Conservation (phyloP, 2,329 filamentous ascomycete genomes). For the Mollisia scopiformis region DNA sequence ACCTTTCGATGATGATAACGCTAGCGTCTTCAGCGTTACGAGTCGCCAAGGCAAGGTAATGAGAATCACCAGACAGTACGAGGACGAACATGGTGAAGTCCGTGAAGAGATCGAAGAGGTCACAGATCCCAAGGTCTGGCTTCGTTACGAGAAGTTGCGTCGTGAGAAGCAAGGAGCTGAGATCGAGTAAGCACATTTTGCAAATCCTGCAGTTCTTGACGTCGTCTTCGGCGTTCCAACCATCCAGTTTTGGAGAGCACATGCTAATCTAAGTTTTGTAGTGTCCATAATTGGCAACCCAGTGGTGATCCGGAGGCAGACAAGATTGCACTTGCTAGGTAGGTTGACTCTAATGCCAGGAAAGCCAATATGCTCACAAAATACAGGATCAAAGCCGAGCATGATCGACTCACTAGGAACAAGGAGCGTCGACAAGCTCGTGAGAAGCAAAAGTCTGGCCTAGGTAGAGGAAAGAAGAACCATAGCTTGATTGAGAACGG, state of each 20-base stretch:
- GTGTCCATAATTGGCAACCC: conserved; percentile 61
- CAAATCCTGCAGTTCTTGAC: conserved; percentile 38
- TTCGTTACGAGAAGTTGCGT: conserved; percentile 82
- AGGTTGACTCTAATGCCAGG: not conserved
- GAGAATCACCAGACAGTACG: conserved; percentile 72
- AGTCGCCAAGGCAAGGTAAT: conserved; percentile 70
- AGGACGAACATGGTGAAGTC: conserved; percentile 66
- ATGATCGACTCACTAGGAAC: conserved; percentile 82
- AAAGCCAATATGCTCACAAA: conserved; percentile 14
- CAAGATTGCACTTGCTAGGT: conserved; percentile 32
- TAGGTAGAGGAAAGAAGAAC: conserved; percentile 20
- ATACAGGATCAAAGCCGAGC: conserved; percentile 41
- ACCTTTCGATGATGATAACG: conserved; percentile 77
- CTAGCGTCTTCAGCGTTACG: conserved; percentile 71
- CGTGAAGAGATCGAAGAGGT: conserved; percentile 63
- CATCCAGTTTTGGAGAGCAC: not conserved
- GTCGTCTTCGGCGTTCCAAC: not conserved
- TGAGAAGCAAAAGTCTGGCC: conserved; percentile 80
- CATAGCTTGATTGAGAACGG: conserved; percentile 1
- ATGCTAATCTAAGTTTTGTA: conserved; percentile 35
- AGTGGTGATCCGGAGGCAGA: conserved; percentile 71
- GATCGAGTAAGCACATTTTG: conserved; percentile 36
- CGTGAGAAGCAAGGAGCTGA: conserved; percentile 43
- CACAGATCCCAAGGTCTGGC: conserved; percentile 83
- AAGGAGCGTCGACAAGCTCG: conserved; percentile 87